Evolutionary conservation across 805 yeast genomes (phyloP).

Genomic region (Peterozyma xylosa): DNA sequence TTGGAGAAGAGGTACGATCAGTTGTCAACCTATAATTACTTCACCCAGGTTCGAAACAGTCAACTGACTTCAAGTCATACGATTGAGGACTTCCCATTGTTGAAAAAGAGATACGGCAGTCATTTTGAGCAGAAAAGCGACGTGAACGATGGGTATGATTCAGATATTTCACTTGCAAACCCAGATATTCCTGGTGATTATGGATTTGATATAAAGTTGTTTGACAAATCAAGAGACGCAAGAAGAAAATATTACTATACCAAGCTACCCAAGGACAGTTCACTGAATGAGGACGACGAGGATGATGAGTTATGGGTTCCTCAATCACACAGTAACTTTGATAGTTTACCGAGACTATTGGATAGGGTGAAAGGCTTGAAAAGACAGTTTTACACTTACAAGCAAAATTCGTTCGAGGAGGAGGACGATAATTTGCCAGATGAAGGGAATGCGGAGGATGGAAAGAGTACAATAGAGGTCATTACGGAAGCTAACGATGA

Average conservation of each 20-base stretch:
- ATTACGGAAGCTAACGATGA: neutral
- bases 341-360: constrained; percentile 28
- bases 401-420: constrained; percentile 7
- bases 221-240: constrained; percentile 22
- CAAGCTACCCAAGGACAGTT: neutral
- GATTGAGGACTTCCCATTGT: constrained; percentile 18
- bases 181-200: constrained; percentile 42
- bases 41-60: constrained; percentile 16
- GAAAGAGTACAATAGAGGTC: neutral
- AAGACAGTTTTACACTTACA: constrained; percentile 22
- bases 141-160: constrained; percentile 25
- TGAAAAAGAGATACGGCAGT: constrained; percentile 9
- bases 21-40: constrained; percentile 35
- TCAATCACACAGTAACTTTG: constrained; percentile 27
- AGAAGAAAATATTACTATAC: constrained; percentile 13
- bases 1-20: constrained; percentile 42
- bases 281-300: constrained; percentile 14
- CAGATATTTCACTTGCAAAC: constrained; percentile 44
- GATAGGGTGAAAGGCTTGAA: constrained; percentile 22
- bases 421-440: neutral
- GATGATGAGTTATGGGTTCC: constrained; percentile 38
- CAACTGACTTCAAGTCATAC: constrained; percentile 11
- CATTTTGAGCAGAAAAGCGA: neutral
- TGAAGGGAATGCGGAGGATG: neutral
- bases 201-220: constrained; percentile 39